Conservation (phyloP, 768 basidiomycete species). For the Rhodotorula sphaerocarpa region DNA sequence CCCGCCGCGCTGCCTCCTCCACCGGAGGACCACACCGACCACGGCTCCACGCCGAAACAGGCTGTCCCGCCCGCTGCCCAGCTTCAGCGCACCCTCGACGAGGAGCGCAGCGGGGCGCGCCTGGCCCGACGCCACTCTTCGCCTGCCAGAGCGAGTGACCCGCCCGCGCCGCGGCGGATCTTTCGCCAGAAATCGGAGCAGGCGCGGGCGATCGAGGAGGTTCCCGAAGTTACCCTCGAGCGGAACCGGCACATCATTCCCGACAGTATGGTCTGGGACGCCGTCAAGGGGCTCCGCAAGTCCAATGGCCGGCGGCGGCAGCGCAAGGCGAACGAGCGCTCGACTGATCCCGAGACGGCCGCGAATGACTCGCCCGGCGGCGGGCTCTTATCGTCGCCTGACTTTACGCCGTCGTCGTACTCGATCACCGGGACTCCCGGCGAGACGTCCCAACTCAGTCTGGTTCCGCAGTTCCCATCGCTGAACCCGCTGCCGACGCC, state of each 20-base stretch:
- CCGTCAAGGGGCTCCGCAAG: slow-evolving; percentile 36
- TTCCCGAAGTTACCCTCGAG: slow-evolving; percentile 89
- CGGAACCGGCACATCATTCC: slow-evolving; percentile 94
- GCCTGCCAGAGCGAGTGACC: slow-evolving; percentile 13
- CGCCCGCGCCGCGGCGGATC: slow-evolving; percentile 25
- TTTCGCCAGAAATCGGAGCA: slow-evolving; percentile 40
- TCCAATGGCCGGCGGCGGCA: background rate
- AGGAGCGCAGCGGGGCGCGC: slow-evolving; percentile 2
- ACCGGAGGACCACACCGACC: slow-evolving; percentile 34
- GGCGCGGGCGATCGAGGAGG: slow-evolving; percentile 49
- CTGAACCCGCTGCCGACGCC: slow-evolving; percentile 6
- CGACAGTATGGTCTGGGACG: slow-evolving; percentile 64
- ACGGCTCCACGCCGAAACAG: background rate
- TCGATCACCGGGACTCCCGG: slow-evolving; percentile 21
- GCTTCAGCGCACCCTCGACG: background rate
- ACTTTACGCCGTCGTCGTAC: slow-evolving; percentile 27
- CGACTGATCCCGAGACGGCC: slow-evolving; percentile 22
- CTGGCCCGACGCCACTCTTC: slow-evolving; percentile 19
- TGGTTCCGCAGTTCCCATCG: slow-evolving; percentile 13
- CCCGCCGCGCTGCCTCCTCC: slow-evolving; percentile 39
- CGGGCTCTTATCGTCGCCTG: slow-evolving; percentile 23
- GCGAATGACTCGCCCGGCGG: slow-evolving; percentile 8
- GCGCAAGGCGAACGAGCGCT: slow-evolving; percentile 6
- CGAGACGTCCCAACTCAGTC: slow-evolving; percentile 11
- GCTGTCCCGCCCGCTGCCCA: background rate